phyloP scores from a whole-genome alignment of 192 early-diverging fungal genomes.

The Entrophospora sp. region DNA sequence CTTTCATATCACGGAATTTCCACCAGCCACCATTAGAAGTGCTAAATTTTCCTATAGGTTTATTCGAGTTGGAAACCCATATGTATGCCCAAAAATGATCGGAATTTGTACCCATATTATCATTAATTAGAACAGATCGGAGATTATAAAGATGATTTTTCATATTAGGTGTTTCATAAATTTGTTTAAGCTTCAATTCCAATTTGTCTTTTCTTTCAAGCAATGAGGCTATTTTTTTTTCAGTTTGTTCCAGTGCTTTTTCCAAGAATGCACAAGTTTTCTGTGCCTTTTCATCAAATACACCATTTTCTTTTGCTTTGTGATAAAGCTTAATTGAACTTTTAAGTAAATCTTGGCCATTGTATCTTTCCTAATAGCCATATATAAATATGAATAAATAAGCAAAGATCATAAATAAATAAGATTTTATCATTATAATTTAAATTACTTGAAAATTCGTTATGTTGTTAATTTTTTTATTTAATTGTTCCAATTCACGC shows the following conservation, averaged over 20 bases:
- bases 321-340: constrained; percentile 9
- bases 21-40: not conserved
- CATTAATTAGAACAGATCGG: not conserved
- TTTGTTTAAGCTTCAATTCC: not conserved
- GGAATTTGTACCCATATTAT: no score
- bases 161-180: constrained; percentile 1
- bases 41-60: not conserved
- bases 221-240: not conserved
- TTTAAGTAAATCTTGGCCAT: not conserved
- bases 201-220: not conserved
- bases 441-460: not conserved
- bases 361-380: constrained; percentile 5
- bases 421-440: not conserved
- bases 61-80: constrained; percentile 1
- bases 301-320: not conserved
- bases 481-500: not conserved
- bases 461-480: not conserved
- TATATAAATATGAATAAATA: not conserved
- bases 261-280: not conserved
- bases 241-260: not conserved
- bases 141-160: not conserved
- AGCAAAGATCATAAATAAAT: not conserved
- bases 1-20: not conserved
- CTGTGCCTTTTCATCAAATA: not conserved
- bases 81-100: not conserved